Percentiles rank a stretch among this genome's conserved stretches.
phyloP scores from a whole-genome alignment of 2,329 filamentous ascomycete genomes.

The Cadophora luteo-olivacea region DNA sequence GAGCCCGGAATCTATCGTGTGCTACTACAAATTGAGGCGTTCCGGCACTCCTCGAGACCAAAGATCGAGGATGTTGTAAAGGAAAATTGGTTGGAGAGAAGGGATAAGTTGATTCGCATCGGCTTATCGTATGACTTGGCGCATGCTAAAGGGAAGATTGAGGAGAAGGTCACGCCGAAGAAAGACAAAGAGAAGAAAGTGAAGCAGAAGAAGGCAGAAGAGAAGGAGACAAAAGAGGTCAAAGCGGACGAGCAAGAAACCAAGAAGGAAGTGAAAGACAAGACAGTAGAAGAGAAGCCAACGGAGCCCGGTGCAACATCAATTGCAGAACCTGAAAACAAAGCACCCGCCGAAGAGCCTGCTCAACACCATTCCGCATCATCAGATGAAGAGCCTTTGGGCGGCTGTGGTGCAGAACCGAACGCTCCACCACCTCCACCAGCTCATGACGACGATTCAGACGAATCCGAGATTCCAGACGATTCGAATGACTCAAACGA shows the following conservation, averaged over 20 bases:
- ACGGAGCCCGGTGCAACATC: conserved; percentile 30
- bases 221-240: conserved; percentile 47
- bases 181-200: conserved; percentile 52
- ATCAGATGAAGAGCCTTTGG: neutral
- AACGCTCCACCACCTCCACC: conserved; percentile 5
- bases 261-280: conserved; percentile 45
- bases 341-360: conserved; percentile 24
- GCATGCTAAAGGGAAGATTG: conserved; percentile 61
- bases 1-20: conserved; percentile 63
- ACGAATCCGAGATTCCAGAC: conserved; percentile 36
- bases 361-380: conserved; percentile 11
- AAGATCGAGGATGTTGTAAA: conserved; percentile 55
- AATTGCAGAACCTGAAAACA: conserved; percentile 20
- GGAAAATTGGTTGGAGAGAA: conserved; percentile 45
- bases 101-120: conserved; percentile 64
- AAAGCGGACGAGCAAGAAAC: conserved; percentile 42
- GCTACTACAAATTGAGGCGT: conserved; percentile 60
- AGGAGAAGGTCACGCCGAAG: conserved; percentile 55
- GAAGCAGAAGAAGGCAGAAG: conserved; percentile 42
- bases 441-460: conserved; percentile 28
- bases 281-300: conserved; percentile 31
- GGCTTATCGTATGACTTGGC: conserved; percentile 66
- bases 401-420: conserved; percentile 7
- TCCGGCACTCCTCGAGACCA: conserved; percentile 49
- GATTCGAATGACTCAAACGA: conserved; percentile 45